These are phyloP conservation scores for Collybiopsis confluens DNA, from an alignment of 768 basidiomycete genomes.

Conservation along the genomic window DNA sequence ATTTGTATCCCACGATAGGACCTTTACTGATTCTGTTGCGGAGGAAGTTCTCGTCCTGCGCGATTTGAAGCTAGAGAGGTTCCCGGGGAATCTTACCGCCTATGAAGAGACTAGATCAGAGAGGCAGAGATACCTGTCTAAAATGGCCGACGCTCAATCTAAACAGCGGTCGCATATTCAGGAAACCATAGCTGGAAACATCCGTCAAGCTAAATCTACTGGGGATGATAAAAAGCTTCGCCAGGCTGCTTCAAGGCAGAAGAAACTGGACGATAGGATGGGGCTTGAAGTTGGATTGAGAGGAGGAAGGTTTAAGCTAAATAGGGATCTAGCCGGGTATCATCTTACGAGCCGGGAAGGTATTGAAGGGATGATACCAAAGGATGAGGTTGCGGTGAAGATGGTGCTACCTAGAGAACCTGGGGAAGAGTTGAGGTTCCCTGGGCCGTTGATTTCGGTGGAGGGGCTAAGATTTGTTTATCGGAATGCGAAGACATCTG, in stretches of 20 bases:
- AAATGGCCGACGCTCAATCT: constrained; percentile 39
- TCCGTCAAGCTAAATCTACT: constrained; percentile 46
- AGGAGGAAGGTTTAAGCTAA: constrained; percentile 53
- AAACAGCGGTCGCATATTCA: constrained; percentile 46
- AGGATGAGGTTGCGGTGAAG: constrained; percentile 28
- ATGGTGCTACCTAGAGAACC: constrained; percentile 29
- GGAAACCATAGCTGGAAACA: constrained; percentile 49
- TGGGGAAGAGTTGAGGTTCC: constrained; percentile 22
- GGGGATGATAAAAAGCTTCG: constrained; percentile 56
- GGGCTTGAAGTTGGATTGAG: constrained; percentile 35
- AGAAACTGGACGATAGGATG: constrained; percentile 43
- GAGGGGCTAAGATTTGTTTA: constrained; percentile 11
- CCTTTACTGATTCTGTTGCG: constrained; percentile 54
- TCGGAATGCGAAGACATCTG: constrained; percentile 23
- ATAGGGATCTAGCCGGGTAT: constrained; percentile 44
- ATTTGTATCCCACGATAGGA: constrained; percentile 62
- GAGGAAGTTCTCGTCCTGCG: constrained; percentile 62
- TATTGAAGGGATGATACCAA: constrained; percentile 2
- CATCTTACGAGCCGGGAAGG: constrained; percentile 32
- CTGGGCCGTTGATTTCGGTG: constrained; percentile 11
- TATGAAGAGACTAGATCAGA: constrained; percentile 45
- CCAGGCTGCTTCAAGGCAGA: constrained; percentile 54
- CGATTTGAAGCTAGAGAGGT: constrained; percentile 46
- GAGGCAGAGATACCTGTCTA: constrained; percentile 37
- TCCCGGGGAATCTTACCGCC: constrained; percentile 50